Percentiles rank a stretch among this genome's conserved stretches.
phyloP scores from a whole-genome alignment of 495 filamentous ascomycete species.

The Lophiotrema nucula region DNA sequence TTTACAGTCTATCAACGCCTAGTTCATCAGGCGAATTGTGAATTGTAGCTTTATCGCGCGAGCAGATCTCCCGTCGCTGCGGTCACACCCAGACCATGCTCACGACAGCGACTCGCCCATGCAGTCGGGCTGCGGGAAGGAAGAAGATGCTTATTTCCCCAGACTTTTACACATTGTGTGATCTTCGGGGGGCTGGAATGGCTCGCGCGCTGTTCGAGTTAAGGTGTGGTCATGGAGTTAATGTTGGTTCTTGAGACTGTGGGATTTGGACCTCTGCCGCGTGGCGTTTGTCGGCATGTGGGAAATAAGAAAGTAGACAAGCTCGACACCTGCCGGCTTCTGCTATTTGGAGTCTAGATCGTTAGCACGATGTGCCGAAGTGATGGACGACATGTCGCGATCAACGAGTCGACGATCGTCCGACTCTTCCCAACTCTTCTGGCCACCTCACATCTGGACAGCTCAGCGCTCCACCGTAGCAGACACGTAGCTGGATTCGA shows the following conservation, averaged over 20 bases:
- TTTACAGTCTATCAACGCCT: too few relatives aligned
- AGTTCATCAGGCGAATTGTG: too few relatives aligned
- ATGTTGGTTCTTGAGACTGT: too few relatives aligned
- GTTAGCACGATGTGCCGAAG: not conserved
- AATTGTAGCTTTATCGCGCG: too few relatives aligned
- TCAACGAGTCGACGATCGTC: not conserved
- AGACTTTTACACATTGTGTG: not conserved
- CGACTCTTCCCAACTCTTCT: not conserved
- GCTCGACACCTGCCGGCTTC: not conserved
- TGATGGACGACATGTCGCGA: not conserved
- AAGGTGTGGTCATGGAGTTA: not conserved
- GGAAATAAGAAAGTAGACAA: not conserved
- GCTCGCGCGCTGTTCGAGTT: not conserved
- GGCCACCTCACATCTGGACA: not conserved
- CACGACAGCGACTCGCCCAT: too few relatives aligned
- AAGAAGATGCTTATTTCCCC: not conserved
- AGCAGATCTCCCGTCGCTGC: too few relatives aligned
- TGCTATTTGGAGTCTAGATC: not conserved
- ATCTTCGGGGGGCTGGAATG: not conserved
- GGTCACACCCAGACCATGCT: too few relatives aligned
- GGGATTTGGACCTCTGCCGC: not conserved
- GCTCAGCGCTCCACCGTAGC: not conserved
- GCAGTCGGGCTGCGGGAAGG: not conserved
- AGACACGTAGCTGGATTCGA: not conserved
- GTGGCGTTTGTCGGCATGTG: not conserved